Evolutionary conservation across 352 stramenopile genomes (phyloP).

Genomic region (Globisporangium camurandrum): DNA sequence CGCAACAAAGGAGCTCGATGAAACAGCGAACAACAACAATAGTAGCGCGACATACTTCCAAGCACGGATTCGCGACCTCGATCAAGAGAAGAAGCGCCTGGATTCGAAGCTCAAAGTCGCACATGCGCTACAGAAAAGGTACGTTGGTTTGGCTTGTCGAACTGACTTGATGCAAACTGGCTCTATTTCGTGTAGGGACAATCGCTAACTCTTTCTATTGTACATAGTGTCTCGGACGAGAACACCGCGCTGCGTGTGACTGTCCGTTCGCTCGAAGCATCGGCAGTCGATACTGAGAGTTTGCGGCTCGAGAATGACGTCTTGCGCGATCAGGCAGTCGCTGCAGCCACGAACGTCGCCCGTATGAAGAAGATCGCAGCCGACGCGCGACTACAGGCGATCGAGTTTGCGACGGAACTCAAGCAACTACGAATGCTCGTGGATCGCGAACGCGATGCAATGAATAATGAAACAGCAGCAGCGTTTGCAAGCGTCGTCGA

Average conservation of each 20-base stretch:
- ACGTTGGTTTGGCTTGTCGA: background rate
- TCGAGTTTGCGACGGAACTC: constrained; percentile 29
- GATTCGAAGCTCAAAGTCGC: constrained; percentile 52
- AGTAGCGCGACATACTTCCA: too few relatives aligned
- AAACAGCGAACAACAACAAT: constrained; percentile 11
- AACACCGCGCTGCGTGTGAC: constrained; percentile 49
- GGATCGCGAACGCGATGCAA: constrained; percentile 22
- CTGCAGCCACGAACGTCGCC: constrained; percentile 28
- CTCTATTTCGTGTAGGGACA: background rate
- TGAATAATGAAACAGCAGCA: constrained; percentile 26
- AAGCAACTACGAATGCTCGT: constrained; percentile 34
- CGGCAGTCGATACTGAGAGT: constrained; percentile 38
- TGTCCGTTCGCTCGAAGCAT: constrained; percentile 38
- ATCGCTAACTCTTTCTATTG: background rate
- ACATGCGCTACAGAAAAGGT: constrained; percentile 39
- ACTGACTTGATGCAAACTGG: background rate
- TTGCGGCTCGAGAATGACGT: constrained; percentile 55
- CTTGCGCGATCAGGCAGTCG: constrained; percentile 43
- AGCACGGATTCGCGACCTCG: constrained; percentile 46
- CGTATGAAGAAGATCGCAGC: constrained; percentile 33
- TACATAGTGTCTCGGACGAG: constrained; percentile 48
- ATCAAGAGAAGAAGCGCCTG: constrained; percentile 64
- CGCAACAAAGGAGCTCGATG: constrained; percentile 22
- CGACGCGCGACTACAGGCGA: constrained; percentile 22
- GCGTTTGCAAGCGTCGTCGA: constrained; percentile 32